These are phyloP conservation scores for Hanseniaspora gamundiae DNA, from an alignment of 1,139 yeast genomes.

Conservation along the genomic window DNA sequence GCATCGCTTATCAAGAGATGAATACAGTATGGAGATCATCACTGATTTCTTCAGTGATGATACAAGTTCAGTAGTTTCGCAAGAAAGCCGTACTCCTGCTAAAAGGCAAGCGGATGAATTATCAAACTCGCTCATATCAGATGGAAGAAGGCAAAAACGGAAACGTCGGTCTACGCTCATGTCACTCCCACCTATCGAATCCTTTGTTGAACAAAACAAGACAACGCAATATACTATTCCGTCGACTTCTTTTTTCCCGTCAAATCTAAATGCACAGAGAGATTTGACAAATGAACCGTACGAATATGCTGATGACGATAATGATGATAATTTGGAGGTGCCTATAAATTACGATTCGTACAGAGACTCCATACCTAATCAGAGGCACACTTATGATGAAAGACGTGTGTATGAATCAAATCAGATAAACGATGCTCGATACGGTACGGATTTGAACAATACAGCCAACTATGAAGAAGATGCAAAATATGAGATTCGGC, in stretches of 20 bases:
- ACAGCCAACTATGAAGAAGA: neutral
- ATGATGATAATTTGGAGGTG: no score
- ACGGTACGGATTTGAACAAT: no score
- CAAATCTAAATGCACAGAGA: neutral
- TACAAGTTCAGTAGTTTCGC: constrained; percentile 5
- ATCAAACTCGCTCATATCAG: neutral
- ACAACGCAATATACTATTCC: constrained; percentile 10
- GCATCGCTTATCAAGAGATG: constrained; percentile 43
- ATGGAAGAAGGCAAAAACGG: neutral
- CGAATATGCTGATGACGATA: no score
- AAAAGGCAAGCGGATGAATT: neutral
- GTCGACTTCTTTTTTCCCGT: constrained; percentile 1
- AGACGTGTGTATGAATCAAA: no score
- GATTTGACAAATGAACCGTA: neutral
- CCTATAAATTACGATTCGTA: no score
- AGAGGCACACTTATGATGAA: no score
- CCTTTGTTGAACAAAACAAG: constrained; percentile 9
- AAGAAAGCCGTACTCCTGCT: neutral
- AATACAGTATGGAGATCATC: constrained; percentile 65
- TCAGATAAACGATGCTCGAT: no score
- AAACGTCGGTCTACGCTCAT: neutral
- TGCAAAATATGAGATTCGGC: neutral
- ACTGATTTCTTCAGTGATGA: constrained; percentile 61
- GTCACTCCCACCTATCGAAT: constrained; percentile 4
- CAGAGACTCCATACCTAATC: no score